Evolutionary conservation across 1,284 basidiomycete species (phyloP).

Genomic region (Singerocomus rubriflavus): DNA sequence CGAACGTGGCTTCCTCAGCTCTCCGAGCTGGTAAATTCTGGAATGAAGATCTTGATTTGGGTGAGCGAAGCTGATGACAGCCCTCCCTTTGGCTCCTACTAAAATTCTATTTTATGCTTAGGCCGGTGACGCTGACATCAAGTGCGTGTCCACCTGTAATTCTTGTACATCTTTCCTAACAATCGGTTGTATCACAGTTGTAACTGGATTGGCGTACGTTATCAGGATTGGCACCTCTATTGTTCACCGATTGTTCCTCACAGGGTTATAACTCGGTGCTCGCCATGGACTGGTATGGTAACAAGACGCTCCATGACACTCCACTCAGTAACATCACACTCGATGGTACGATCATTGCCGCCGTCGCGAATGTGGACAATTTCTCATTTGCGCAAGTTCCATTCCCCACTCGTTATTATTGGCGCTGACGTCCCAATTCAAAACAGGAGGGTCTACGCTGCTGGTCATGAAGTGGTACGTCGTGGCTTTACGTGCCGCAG

Average conservation of each 20-base stretch:
- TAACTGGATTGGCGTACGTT: constrained; percentile 56
- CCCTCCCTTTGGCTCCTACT: not conserved
- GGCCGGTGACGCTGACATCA: constrained; percentile 67
- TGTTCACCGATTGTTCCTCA: not conserved
- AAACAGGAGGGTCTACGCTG: constrained; percentile 47
- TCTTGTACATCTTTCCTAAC: not conserved
- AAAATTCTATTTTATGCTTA: constrained; percentile 20
- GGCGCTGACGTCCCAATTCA: not conserved
- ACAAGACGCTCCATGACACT: constrained; percentile 43
- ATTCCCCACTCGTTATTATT: not conserved
- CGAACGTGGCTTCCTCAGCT: constrained; percentile 53
- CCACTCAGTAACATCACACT: constrained; percentile 61
- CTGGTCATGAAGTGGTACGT: constrained; percentile 61
- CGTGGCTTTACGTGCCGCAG: not conserved
- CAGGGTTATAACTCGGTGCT: constrained; percentile 46
- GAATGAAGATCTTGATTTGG: constrained; percentile 60
- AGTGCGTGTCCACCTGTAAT: constrained; percentile 34
- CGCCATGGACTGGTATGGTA: constrained; percentile 64
- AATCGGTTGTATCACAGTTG: constrained; percentile 40
- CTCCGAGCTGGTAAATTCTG: constrained; percentile 47
- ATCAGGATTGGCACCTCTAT: not conserved
- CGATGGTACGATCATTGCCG: constrained; percentile 46
- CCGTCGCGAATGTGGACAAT: constrained; percentile 61
- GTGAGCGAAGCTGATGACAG: constrained; percentile 31
- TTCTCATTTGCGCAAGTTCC: constrained; percentile 57